Evolutionary conservation across 2,329 filamentous ascomycete species (phyloP).

Genomic region (Alternaria incomplexa): DNA sequence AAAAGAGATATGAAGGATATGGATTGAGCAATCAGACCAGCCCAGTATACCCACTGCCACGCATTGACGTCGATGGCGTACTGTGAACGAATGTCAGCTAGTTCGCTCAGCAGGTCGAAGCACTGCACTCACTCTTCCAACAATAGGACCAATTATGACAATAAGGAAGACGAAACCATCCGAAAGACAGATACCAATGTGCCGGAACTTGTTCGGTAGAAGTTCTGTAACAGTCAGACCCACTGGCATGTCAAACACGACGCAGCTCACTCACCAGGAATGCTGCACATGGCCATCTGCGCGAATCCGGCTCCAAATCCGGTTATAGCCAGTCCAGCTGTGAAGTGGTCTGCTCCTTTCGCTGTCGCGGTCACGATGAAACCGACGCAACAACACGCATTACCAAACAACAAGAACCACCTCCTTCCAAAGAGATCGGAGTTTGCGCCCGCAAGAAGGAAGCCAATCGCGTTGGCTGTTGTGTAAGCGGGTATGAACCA

Average conservation of each 20-base stretch:
- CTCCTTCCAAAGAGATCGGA: constrained; percentile 58
- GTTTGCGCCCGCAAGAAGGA: constrained; percentile 48
- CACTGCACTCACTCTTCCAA: neutral
- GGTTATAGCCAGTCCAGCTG: constrained; percentile 51
- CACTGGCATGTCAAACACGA: constrained; percentile 16
- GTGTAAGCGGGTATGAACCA: constrained; percentile 35
- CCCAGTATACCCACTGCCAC: constrained; percentile 34
- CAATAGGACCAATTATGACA: constrained; percentile 29
- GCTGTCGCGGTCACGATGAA: constrained; percentile 34
- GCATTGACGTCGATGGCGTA: constrained; percentile 30
- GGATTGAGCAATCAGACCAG: constrained; percentile 30
- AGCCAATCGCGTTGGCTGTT: constrained; percentile 30
- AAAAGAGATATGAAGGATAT: constrained; percentile 27
- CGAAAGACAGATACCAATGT: constrained; percentile 39
- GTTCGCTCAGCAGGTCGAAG: neutral
- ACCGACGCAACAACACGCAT: constrained; percentile 49
- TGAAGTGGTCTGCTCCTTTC: constrained; percentile 48
- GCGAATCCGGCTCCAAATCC: constrained; percentile 56
- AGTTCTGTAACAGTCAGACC: constrained; percentile 3
- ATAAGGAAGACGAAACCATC: constrained; percentile 47
- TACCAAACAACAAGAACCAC: constrained; percentile 55
- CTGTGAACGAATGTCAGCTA: constrained; percentile 4
- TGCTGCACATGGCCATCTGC: constrained; percentile 54
- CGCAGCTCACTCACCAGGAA: constrained; percentile 42
- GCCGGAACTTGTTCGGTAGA: constrained; percentile 13